These are phyloP conservation scores for Zygoascus tannicola DNA, from an alignment of 805 yeast species.

Conservation along the genomic window DNA sequence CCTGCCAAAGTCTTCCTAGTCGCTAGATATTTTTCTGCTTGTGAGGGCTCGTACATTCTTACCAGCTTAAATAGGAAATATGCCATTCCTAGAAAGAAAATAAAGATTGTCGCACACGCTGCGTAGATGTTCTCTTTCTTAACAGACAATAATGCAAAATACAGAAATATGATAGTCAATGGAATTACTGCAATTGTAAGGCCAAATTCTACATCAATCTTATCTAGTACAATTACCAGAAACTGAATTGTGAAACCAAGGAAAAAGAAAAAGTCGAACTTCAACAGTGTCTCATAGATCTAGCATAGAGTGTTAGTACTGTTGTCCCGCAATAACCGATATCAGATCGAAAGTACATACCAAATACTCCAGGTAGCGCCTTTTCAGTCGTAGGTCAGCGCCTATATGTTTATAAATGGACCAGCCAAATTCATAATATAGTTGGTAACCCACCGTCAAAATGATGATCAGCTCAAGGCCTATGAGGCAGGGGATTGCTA, in stretches of 20 bases:
- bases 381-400: conserved; percentile 35
- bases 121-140: conserved; percentile 29
- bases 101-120: conserved; percentile 23
- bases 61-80: conserved; percentile 41
- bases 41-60: conserved; percentile 35
- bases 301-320: conserved; percentile 20
- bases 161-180: conserved; percentile 32
- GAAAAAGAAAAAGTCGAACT: conserved; percentile 40
- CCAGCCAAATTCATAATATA: conserved; percentile 38
- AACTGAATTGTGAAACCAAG: conserved; percentile 43
- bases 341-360: conserved; percentile 11
- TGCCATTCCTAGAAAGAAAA: conserved; percentile 35
- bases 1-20: conserved; percentile 37
- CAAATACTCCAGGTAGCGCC: conserved; percentile 26
- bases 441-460: conserved; percentile 26
- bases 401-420: conserved; percentile 40
- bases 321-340: not conserved
- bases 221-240: conserved; percentile 35
- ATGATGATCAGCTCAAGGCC: conserved; percentile 31
- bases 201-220: conserved; percentile 36
- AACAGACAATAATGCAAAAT: conserved; percentile 32
- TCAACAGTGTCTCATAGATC: conserved; percentile 32
- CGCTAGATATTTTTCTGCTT: conserved; percentile 31
- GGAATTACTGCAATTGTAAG: conserved; percentile 40
- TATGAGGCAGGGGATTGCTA: conserved; percentile 36